phyloP scores from a whole-genome alignment of 495 filamentous ascomycete species.

The Talaromyces nanjingensis region DNA sequence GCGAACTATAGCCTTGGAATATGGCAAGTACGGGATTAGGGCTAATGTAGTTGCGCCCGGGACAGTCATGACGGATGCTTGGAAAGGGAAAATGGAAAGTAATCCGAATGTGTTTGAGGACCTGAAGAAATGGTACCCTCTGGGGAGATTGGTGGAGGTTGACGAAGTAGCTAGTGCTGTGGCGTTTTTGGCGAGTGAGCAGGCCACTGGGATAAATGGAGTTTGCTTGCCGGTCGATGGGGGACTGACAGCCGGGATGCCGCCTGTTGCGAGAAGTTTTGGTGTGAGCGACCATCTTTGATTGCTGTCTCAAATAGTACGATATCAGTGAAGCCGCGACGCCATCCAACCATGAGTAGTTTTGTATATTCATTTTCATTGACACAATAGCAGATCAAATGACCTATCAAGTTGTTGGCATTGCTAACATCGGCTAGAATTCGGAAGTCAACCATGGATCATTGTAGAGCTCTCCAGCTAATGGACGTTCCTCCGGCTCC shows the following conservation, averaged over 20 bases:
- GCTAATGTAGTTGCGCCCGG: conserved; percentile 7
- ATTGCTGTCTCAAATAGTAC: neutral
- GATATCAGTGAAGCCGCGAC: too few species aligned
- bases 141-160: neutral
- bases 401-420: too few species aligned
- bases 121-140: conserved; percentile 1
- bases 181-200: conserved; percentile 37
- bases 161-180: conserved; percentile 30
- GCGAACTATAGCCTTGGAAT: neutral
- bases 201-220: conserved; percentile 46
- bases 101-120: conserved; percentile 6
- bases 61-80: neutral
- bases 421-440: too few species aligned
- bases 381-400: too few species aligned
- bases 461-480: conserved; percentile 23
- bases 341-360: too few species aligned
- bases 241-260: conserved; percentile 24
- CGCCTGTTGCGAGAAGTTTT: conserved; percentile 5
- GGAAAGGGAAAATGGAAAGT: neutral
- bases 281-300: conserved; percentile 1
- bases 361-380: too few species aligned
- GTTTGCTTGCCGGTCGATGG: conserved; percentile 42
- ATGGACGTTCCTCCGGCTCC: conserved; percentile 23
- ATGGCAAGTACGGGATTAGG: conserved; percentile 4
- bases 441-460: conserved; percentile 4